Evolutionary conservation across 352 stramenopile genomes (phyloP).

Genomic region (Pythium chondricola): DNA sequence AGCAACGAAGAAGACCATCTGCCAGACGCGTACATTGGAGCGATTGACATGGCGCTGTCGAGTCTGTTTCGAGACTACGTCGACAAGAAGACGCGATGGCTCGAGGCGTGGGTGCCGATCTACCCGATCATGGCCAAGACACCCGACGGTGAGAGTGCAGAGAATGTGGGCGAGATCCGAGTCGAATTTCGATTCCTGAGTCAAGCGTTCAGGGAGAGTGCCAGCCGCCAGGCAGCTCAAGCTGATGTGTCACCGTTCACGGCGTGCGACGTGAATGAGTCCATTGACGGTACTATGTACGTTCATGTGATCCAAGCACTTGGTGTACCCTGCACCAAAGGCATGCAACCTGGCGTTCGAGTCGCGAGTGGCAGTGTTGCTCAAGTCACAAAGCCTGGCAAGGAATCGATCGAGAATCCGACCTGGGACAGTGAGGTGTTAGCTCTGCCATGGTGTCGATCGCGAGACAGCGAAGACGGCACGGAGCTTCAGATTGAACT

Average conservation of each 20-base stretch:
- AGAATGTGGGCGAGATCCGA: constrained; percentile 29
- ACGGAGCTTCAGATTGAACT: constrained; percentile 25
- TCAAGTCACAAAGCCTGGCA: constrained; percentile 24
- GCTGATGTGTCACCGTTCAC: constrained; percentile 7
- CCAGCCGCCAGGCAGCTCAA: not conserved
- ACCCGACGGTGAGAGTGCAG: constrained; percentile 1
- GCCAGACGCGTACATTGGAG: constrained; percentile 36
- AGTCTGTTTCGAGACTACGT: constrained; percentile 25
- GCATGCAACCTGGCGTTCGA: constrained; percentile 35
- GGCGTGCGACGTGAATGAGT: not conserved
- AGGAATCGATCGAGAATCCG: constrained; percentile 26
- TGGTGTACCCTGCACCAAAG: constrained; percentile 21
- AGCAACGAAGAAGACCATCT: constrained; percentile 54
- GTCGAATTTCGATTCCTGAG: constrained; percentile 47
- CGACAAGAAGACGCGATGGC: constrained; percentile 25
- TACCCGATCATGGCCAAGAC: constrained; percentile 4
- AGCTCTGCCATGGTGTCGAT: constrained; percentile 24
- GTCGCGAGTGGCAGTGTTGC: constrained; percentile 8
- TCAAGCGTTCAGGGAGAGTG: constrained; percentile 20
- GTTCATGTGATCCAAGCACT: constrained; percentile 29
- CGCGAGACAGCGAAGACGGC: not conserved
- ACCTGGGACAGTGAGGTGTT: constrained; percentile 21
- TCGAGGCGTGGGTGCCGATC: constrained; percentile 42
- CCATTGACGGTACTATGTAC: constrained; percentile 20
- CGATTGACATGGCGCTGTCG: constrained; percentile 20